Conservation (phyloP, 73 alveolate species). For the Blepharisma stoltei region DNA sequence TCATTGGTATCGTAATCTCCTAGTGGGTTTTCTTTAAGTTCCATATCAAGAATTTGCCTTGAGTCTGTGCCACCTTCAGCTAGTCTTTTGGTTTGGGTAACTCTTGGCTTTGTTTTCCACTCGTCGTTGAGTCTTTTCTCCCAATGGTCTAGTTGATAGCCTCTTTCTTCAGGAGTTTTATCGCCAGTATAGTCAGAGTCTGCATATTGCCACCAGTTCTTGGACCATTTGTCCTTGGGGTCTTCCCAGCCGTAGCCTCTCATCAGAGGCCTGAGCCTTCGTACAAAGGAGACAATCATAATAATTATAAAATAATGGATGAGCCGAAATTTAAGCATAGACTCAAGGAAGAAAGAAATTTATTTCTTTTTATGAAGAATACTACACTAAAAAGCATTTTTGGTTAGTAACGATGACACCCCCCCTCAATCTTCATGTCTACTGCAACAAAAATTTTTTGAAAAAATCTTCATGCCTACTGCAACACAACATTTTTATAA, state of each 20-base stretch:
- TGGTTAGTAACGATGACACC: too few relatives aligned
- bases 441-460: too few relatives aligned
- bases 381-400: too few relatives aligned
- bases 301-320: too few relatives aligned
- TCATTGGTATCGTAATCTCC: constrained; percentile 16
- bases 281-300: too few relatives aligned
- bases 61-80: not conserved
- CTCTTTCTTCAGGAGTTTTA: constrained; percentile 34
- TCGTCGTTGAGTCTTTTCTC: not conserved
- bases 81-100: not conserved
- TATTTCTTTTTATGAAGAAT: too few relatives aligned
- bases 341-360: too few relatives aligned
- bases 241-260: constrained; percentile 26
- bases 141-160: not conserved
- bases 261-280: not conserved
- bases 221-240: not conserved
- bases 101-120: constrained; percentile 1
- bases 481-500: too few relatives aligned
- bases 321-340: too few relatives aligned
- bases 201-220: constrained; percentile 25
- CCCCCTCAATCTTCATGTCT: too few relatives aligned
- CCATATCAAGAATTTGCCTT: not conserved
- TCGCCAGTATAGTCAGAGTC: constrained; percentile 2
- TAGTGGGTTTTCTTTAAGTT: not conserved
- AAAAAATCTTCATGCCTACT: too few relatives aligned